Evolutionary conservation across 345 rosid genomes (phyloP), one percentile per base, ranked within the genome.

Genomic region (Turnera subulata): DNA sequence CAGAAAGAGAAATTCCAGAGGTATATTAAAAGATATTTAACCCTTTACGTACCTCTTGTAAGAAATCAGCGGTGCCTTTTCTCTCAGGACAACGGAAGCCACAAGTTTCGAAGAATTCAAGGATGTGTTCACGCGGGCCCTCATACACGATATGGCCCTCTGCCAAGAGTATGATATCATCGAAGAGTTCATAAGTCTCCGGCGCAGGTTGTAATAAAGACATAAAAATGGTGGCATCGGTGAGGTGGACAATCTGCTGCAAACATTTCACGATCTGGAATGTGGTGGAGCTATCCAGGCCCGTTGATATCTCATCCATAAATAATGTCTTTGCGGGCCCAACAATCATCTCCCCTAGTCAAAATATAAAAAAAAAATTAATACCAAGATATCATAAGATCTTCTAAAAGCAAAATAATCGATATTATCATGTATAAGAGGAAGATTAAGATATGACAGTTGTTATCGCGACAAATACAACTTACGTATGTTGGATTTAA

Each of bases 261-360:
- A 86, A 66, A 58, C 96, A 89, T 73, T 87, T 89, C 64, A 93
- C 94, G 19, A 93, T 87, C 58, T 89, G 99, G 50, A 26, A 87
- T n/a, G 99, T 81, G 2, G 97, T 92, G 56, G 97, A 89, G 77
- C 97, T 87, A 66, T 93, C 99, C 32, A 89, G 73, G 48, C 96
- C 99, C 0, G 96, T 93, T 6, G 99, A 89, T 76, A 87, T 93
- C 73, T 89, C 99, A 59, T 93, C 99, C 97, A 93, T 93, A 65
- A 78, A 86, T 50, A 93, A 33, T 17, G 96, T 80, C 65, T 89
- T 93, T 21, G 97, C 82, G 23, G 99, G 99, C 19, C 97, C 94
- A 32, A 93, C 99, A 23, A 86, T 85, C 99, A 89, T 93, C 75
- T 93, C 99, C 33, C 96, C 98, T 88, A 70, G 19, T 32, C 15